Base-by-base conservation (phyloP, 108 stramenopile genomes). In the Thalassiosira profunda region DNA sequence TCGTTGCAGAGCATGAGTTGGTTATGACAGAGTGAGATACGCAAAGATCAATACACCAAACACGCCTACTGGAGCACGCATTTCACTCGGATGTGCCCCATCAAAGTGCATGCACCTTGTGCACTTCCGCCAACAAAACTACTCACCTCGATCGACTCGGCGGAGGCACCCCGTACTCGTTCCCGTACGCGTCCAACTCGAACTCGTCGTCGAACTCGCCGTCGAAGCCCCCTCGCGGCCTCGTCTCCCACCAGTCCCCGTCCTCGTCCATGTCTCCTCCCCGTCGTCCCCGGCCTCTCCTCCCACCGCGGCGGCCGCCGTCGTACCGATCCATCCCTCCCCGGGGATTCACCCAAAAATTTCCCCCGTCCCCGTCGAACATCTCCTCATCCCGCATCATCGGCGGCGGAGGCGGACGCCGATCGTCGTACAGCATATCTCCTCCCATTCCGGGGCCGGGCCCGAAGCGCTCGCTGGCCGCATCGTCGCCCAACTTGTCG, bases 141-240 rank as follows among this genome's bases (percentile, higher is more conserved):
- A 28, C 42, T 69, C 67, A 43, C 61, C 68, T 53, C 20, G 74
- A 76, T 41, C 53, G 82, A 61, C 78, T 81, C 74, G 62, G 86
- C 61, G 86, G 86, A 85, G 68, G 83, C 70, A 62, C 36, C 6
- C 76, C 81, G 20, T 77, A 72, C n/a, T 79, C 70, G 18, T 53
- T 53, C 12, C 66, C 63, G 3, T 24, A 59, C 0, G 65, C 74
- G 20, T 67, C 48, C 7, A 63, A 6, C 11, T 63, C 36, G 7
- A 81, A 48, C n/a, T 81, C 72, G 11, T 82, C 73, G 20, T 40
- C 28, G 24, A 67, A 42, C 15, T 67, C 56, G 40, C 75, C 38
- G 1, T 74, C 29, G 4, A 69, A 42, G 6, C 57, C 58, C 1
- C 73, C 26, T n/a, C n/a, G n/a, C n/a, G n/a, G n/a, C 23, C 29